Base-by-base conservation (phyloP, 2,329 filamentous ascomycete genomes). In the Neonectria faginata region DNA sequence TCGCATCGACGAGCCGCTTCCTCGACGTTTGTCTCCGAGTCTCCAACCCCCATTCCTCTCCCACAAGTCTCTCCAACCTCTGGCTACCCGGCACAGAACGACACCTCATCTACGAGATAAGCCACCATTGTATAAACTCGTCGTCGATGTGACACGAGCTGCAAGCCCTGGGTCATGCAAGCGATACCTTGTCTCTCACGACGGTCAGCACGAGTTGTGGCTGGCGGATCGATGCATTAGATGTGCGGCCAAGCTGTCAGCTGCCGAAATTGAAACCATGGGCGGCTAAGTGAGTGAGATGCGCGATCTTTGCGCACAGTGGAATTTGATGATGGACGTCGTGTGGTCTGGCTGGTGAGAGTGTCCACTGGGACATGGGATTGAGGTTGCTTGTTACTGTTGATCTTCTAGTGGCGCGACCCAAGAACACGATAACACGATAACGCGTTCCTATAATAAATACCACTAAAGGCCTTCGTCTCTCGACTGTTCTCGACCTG, bases 151-250 rank as follows among this genome's bases (percentile, higher is more conserved):
- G 16, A 52, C 62, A 72, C 70, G 25, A 59, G 27, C 52, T 67
- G 64, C 69, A 69, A 53, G 52, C 53, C 69, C 58, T 62, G 57
- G 56, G 47, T 64, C 63, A 33, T 65, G 62, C 67, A 73, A 73
- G 71, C 71, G 71, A 73, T 65, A 54, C 48, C 31, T 33, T 48
- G 63, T 62, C 58, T 47, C 51, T 41, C 29, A 39, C 18, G 55
- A 56, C 31, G n/a, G 55, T 14, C 14, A 51, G 48, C 54, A 57
- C 39, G 50, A 52, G 59, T 16, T 33, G 59, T 53, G 53, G 56
- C 53, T 51, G 31, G 36, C 56, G 62, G 59, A 25, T 52, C 42
- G 54, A n/a, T 65, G 65, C 58, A 57, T 67, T 48, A 54, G 33
- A 57, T 58, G 58, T 60, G 58, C 48, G 47, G 31, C 45, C 50